Conservation (phyloP, 148 eudicot genomes). For the Heliamphora exappendiculata region DNA sequence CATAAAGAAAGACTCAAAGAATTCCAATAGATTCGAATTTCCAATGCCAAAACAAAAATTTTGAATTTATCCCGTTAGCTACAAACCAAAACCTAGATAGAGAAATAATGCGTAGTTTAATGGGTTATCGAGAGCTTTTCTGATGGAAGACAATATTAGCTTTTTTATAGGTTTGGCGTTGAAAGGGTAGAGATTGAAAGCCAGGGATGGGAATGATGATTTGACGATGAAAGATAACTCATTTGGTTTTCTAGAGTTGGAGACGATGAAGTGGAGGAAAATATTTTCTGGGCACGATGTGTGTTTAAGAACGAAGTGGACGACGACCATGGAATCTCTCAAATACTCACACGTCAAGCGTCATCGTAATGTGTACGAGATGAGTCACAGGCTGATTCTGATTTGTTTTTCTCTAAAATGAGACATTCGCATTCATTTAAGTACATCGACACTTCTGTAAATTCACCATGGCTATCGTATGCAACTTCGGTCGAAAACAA, state of each 20-base stretch:
- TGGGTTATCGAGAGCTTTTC: slow-evolving; percentile 42
- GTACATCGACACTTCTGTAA: slow-evolving; percentile 24
- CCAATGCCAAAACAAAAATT: slow-evolving; percentile 20
- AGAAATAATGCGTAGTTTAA: slow-evolving; percentile 43
- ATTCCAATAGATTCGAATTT: slow-evolving; percentile 34
- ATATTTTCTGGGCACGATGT: slow-evolving; percentile 39
- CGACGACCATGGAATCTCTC: slow-evolving; percentile 37
- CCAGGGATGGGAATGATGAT: slow-evolving; percentile 28
- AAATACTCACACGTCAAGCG: slow-evolving; percentile 35
- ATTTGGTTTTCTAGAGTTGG: slow-evolving; percentile 4
- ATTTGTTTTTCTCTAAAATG: background rate
- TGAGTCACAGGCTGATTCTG: slow-evolving; percentile 6
- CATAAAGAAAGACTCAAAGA: slow-evolving; percentile 23
- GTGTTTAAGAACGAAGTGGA: slow-evolving; percentile 38
- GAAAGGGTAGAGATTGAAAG: slow-evolving; percentile 27
- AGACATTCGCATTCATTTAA: slow-evolving; percentile 20
- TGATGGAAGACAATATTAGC: slow-evolving; percentile 30
- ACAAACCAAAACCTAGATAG: slow-evolving; percentile 37
- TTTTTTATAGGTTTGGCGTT: slow-evolving; percentile 11
- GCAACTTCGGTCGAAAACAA: no score
- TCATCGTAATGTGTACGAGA: slow-evolving; percentile 38
- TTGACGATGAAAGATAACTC: slow-evolving; percentile 13
- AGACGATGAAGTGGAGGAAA: slow-evolving; percentile 35
- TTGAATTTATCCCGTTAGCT: slow-evolving; percentile 18
- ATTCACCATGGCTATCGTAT: no score